These are phyloP conservation scores for Calocera viscosa DNA, from an alignment of 768 basidiomycete species.

Conservation along the genomic window DNA sequence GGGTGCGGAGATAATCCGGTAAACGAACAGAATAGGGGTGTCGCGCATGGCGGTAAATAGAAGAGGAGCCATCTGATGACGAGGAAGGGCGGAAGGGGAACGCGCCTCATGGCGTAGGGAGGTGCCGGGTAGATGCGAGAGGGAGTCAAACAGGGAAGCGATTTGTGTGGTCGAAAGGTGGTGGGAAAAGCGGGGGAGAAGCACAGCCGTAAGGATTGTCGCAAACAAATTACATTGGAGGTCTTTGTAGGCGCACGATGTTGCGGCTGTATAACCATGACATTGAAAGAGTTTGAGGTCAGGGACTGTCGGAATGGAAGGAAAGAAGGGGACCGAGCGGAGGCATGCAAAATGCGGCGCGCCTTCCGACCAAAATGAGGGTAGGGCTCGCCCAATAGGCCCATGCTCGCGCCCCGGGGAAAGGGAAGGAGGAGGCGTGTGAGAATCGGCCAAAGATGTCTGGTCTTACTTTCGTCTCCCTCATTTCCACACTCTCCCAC, in stretches of 20 bases:
- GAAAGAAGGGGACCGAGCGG: background rate
- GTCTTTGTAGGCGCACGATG: background rate
- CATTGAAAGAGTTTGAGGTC: background rate
- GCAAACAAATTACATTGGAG: too few relatives aligned
- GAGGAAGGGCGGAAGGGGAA: background rate
- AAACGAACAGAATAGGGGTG: constrained; percentile 2
- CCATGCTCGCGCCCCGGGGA: too few relatives aligned
- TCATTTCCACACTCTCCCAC: too few relatives aligned
- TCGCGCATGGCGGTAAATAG: background rate
- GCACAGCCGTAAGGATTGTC: too few relatives aligned
- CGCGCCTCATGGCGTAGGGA: background rate
- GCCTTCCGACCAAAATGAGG: too few relatives aligned
- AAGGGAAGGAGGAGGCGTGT: too few relatives aligned
- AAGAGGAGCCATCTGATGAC: background rate
- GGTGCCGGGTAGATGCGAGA: background rate
- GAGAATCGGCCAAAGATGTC: too few relatives aligned
- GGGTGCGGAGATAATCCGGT: background rate
- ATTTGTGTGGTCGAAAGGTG: too few relatives aligned
- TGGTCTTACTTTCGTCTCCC: too few relatives aligned
- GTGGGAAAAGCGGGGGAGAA: background rate
- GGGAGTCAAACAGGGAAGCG: background rate
- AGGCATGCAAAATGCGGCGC: too few relatives aligned
- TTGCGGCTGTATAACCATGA: background rate
- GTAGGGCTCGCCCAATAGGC: too few relatives aligned
- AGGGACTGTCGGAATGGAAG: background rate